Conservation (phyloP, 805 yeast genomes). For the Candida ficus region DNA sequence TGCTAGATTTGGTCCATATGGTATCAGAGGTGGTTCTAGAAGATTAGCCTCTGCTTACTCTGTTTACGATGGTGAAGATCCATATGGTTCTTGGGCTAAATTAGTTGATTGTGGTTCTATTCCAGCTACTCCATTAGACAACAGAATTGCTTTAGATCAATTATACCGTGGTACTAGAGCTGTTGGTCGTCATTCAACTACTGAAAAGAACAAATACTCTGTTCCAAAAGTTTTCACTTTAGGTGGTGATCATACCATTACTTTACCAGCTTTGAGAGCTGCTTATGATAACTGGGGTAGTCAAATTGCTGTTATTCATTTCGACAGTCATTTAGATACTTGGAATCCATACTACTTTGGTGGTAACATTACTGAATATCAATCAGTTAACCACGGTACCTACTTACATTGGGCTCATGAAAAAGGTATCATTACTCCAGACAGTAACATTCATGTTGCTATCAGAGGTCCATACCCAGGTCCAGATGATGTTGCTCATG, state of each 20-base stretch:
- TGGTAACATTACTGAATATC: conserved; percentile 56
- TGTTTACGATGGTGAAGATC: conserved; percentile 52
- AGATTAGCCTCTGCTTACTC: conserved; percentile 37
- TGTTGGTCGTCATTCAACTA: conserved; percentile 32
- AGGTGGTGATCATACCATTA: conserved; percentile 54
- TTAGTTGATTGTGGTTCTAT: conserved; percentile 60
- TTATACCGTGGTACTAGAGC: conserved; percentile 47
- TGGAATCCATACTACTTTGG: conserved; percentile 63
- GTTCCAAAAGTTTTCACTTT: conserved; percentile 39
- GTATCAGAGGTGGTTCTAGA: conserved; percentile 41
- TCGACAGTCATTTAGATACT: conserved; percentile 67
- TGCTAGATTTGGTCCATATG: conserved; percentile 48
- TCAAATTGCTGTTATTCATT: conserved; percentile 43
- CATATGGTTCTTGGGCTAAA: conserved; percentile 45
- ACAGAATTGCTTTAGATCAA: conserved; percentile 55
- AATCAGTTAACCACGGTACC: conserved; percentile 62
- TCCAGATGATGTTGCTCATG: conserved; percentile 34
- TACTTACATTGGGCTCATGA: conserved; percentile 67
- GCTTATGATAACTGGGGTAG: conserved; percentile 41
- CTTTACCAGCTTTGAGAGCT: conserved; percentile 43
- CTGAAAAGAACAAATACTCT: conserved; percentile 24
- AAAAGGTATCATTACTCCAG: conserved; percentile 48
- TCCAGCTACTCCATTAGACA: conserved; percentile 60
- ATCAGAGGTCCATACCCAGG: conserved; percentile 57
- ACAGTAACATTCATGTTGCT: conserved; percentile 56